A percentile compares a stretch with the other conserved stretches of the same genome.
These are phyloP conservation scores for Neocucurbitaria cava DNA, from an alignment of 2,329 filamentous ascomycete species.

Conservation along the genomic window DNA sequence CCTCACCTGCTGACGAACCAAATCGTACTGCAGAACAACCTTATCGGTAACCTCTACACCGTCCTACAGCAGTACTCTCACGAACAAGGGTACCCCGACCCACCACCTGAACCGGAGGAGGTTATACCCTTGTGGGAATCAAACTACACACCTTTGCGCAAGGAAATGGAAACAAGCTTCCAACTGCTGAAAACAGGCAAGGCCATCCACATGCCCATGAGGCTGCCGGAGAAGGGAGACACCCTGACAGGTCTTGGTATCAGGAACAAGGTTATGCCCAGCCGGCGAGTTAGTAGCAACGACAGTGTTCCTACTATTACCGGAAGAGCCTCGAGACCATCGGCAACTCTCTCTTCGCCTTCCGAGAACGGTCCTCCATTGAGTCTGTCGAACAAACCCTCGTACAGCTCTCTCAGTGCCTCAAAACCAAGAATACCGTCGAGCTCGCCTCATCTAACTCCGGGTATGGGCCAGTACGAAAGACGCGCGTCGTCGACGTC, in stretches of 20 bases:
- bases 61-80: slow-evolving; percentile 75
- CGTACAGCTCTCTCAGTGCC: slow-evolving; percentile 41
- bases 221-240: slow-evolving; percentile 54
- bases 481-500: slow-evolving; percentile 42
- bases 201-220: slow-evolving; percentile 65
- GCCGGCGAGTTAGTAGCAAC: slow-evolving; percentile 40
- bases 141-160: slow-evolving; percentile 68
- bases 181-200: slow-evolving; percentile 71
- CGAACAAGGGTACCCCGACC: slow-evolving; percentile 72
- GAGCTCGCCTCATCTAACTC: slow-evolving; percentile 44
- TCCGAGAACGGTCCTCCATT: slow-evolving; percentile 35
- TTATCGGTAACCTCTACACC: slow-evolving; percentile 81
- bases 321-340: slow-evolving; percentile 35
- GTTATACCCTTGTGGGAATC: slow-evolving; percentile 72
- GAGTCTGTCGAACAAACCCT: slow-evolving; percentile 45
- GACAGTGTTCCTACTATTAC: slow-evolving; percentile 44
- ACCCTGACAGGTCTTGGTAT: slow-evolving; percentile 57
- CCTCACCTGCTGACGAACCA: slow-evolving; percentile 74
- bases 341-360: slow-evolving; percentile 31
- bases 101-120: slow-evolving; percentile 74
- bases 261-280: slow-evolving; percentile 51
- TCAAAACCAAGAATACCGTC: slow-evolving; percentile 41
- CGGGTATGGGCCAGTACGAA: slow-evolving; percentile 37
- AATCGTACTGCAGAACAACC: slow-evolving; percentile 77
- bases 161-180: slow-evolving; percentile 69